A percentile compares a stretch with the other conserved stretches of the same genome.
Conservation (phyloP, 2,329 filamentous ascomycete species). For the Aureobasidium pullulans region DNA sequence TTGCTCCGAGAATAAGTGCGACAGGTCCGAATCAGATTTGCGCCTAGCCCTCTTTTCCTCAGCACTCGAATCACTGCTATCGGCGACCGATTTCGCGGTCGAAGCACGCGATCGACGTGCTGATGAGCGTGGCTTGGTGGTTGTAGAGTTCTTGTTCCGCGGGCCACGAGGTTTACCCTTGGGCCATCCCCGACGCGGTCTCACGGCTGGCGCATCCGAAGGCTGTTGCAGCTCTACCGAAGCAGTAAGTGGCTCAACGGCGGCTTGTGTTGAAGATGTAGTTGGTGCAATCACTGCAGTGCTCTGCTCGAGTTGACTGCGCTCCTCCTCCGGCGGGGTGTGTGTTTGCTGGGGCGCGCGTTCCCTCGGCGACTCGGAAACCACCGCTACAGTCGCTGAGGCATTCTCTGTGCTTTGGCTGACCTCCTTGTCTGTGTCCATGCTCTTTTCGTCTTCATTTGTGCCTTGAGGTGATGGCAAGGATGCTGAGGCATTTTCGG, state of each 20-base stretch:
- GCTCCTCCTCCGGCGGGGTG: constrained; percentile 18
- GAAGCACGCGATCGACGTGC: constrained; percentile 11
- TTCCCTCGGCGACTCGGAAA: background rate
- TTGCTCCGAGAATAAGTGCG: background rate
- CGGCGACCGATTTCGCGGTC: constrained; percentile 5
- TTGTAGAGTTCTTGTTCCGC: constrained; percentile 13
- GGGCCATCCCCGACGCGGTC: constrained; percentile 33
- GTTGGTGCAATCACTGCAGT: background rate
- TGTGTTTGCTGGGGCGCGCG: constrained; percentile 15
- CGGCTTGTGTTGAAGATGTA: constrained; percentile 19
- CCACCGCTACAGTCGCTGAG: background rate
- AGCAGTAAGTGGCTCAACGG: background rate
- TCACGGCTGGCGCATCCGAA: constrained; percentile 4
- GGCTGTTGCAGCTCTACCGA: background rate
- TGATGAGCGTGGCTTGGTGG: constrained; percentile 45
- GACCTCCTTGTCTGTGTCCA: background rate
- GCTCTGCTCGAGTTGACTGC: background rate
- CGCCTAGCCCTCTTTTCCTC: constrained; percentile 10
- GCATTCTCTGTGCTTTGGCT: background rate
- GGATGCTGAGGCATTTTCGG: constrained; percentile 3
- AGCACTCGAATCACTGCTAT: constrained; percentile 1
- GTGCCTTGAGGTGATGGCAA: constrained; percentile 13
- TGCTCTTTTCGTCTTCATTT: constrained; percentile 12
- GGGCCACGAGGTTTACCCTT: constrained; percentile 40
- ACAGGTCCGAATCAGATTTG: constrained; percentile 10